Conservation (phyloP, 1,284 basidiomycete species). For the Porodaedalea pini region DNA sequence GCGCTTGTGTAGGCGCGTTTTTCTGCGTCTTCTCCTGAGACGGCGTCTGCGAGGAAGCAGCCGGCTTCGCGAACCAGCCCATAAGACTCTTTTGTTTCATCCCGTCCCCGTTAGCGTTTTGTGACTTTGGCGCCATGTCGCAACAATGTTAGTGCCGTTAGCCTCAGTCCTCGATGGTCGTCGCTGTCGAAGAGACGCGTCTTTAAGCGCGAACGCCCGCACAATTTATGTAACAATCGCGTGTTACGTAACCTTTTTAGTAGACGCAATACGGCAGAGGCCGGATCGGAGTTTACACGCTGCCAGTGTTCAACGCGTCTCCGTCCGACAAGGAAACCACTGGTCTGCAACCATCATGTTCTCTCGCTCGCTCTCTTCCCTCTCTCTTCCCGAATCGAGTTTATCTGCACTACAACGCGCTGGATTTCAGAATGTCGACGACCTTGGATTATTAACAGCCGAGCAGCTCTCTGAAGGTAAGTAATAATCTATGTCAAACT, state of each 20-base stretch:
- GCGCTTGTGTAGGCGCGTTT: constrained; percentile 25
- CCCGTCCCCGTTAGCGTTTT: not conserved
- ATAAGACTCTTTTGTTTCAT: constrained; percentile 74
- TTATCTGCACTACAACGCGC: constrained; percentile 42
- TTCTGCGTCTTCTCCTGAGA: constrained; percentile 11
- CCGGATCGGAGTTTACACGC: not conserved
- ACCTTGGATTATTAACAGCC: constrained; percentile 38
- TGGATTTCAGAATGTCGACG: constrained; percentile 50
- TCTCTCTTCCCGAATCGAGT: constrained; percentile 36
- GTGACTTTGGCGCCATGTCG: constrained; percentile 15
- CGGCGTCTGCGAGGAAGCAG: constrained; percentile 1
- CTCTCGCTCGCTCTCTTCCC: constrained; percentile 33
- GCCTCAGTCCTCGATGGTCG: not conserved
- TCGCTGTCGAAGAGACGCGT: constrained; percentile 2
- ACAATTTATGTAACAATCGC: not conserved
- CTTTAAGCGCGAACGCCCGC: not conserved
- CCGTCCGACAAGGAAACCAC: not conserved
- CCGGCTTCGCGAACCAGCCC: constrained; percentile 57
- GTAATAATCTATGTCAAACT: constrained; percentile 9
- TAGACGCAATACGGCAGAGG: not conserved
- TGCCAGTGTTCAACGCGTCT: too few species aligned
- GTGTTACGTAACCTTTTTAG: not conserved
- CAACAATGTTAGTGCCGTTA: not conserved
- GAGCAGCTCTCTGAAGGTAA: constrained; percentile 45
- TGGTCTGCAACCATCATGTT: constrained; percentile 8